phyloP scores from a whole-genome alignment of 2,329 filamentous ascomycete species.

The Calonectria multiphialidica region DNA sequence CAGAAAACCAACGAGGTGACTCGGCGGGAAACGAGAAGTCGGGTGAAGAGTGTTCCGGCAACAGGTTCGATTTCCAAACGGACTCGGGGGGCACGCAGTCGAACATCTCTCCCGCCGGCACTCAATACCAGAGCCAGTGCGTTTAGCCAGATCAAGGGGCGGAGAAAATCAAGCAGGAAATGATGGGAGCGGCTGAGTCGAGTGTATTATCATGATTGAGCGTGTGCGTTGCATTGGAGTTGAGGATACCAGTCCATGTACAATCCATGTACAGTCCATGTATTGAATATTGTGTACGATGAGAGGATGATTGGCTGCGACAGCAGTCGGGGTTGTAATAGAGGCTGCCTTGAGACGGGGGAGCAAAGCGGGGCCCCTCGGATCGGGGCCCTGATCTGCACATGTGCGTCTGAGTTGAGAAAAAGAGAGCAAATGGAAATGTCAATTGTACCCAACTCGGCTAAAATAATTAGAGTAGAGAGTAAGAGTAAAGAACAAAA shows the following conservation, averaged over 20 bases:
- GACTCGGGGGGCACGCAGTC: conserved; percentile 18
- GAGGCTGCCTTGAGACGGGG: background rate
- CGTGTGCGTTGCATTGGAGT: conserved; percentile 14
- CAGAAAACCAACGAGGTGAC: conserved; percentile 34
- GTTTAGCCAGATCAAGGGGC: conserved; percentile 39
- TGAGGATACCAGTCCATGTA: conserved; percentile 14
- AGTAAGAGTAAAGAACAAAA: background rate
- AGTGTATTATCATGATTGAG: background rate
- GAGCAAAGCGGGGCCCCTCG: too few species aligned
- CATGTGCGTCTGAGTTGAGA: background rate
- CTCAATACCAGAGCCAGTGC: conserved; percentile 35
- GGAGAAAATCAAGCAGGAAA: conserved; percentile 35
- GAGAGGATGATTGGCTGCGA: conserved; percentile 22
- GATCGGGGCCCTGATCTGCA: background rate
- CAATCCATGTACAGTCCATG: too few species aligned
- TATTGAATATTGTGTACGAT: conserved; percentile 26
- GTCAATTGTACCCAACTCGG: background rate
- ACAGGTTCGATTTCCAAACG: background rate
- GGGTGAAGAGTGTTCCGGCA: conserved; percentile 35
- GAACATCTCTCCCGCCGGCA: conserved; percentile 34
- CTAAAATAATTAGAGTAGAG: background rate
- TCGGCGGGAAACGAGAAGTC: conserved; percentile 33
- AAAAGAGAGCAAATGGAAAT: background rate
- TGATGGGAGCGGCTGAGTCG: conserved; percentile 25
- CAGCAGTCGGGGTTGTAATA: background rate